Evolutionary conservation across 1,139 yeast genomes (phyloP).

Genomic region (Suhomyces panamericanus): DNA sequence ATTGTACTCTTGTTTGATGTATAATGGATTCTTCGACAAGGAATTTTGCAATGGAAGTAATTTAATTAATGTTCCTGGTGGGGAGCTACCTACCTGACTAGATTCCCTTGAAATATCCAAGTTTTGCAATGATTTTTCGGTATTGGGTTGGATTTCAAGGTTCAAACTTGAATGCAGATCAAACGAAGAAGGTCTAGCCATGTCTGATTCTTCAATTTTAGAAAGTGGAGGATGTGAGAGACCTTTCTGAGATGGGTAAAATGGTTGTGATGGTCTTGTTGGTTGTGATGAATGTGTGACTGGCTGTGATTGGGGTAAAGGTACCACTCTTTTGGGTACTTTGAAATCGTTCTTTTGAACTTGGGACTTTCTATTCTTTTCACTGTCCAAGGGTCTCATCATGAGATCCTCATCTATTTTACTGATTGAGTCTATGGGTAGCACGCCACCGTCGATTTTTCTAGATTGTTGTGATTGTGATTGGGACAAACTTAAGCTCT

Average conservation of each 20-base stretch:
- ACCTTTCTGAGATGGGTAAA: conserved; percentile 5
- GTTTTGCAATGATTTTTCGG: neutral
- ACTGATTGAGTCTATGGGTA: conserved; percentile 40
- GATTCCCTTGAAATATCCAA: neutral
- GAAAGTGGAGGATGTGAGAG: conserved; percentile 5
- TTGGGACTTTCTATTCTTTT: conserved; percentile 26
- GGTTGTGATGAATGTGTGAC: conserved; percentile 27
- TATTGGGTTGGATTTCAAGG: neutral
- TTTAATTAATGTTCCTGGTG: conserved; percentile 31
- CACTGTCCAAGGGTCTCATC: conserved; percentile 45
- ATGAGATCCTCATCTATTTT: conserved; percentile 47
- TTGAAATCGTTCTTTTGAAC: conserved; percentile 38
- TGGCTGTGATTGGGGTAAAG: conserved; percentile 44
- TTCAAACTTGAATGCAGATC: neutral
- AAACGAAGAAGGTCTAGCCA: neutral
- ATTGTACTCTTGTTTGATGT: conserved; percentile 60
- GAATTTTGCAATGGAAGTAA: conserved; percentile 34
- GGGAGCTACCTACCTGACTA: conserved; percentile 10
- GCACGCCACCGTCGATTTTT: conserved; percentile 49
- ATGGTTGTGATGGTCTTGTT: conserved; percentile 12
- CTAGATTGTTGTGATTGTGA: conserved; percentile 67
- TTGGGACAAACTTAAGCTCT: conserved; percentile 63
- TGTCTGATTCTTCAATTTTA: conserved; percentile 6
- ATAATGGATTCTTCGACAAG: conserved; percentile 42
- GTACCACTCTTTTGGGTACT: conserved; percentile 45